Base-by-base conservation (phyloP, 805 yeast genomes). In the Barnettozyma sucrosica region DNA sequence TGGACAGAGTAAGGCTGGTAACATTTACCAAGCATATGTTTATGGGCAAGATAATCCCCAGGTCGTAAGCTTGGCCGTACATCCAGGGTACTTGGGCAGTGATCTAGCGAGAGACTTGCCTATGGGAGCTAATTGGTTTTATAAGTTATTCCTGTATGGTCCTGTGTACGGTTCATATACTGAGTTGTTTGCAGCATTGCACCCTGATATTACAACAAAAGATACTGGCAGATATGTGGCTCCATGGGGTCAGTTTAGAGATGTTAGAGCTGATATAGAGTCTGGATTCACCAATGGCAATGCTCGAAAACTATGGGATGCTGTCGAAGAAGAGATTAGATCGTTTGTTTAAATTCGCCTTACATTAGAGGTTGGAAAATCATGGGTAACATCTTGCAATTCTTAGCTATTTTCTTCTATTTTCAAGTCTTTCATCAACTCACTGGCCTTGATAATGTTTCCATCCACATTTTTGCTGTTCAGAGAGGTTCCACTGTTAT, bases 1-100 rank as follows among this genome's bases (percentile, higher is more conserved):
- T 53, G 71, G 68, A 4, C 75, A 72, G 55, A 66, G 74, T 24
- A 76, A 76, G 58, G 74, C 76, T 1, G 63, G 67, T 28, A 63
- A 64, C 44, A 53, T 67, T 24, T 62, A 66, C 40, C 70, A 68
- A 53, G 61, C 73, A 1, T 56, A 59, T 14, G 56, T 61, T 40
- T 73, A 74, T 71, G 52, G 66, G 1, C 48, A 50, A 38, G 37
- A 56, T 19, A 67, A 71, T 14, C 57, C 65, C 7, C 56, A 66
- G 3, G 55, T 70, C 6, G 59, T 69, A 36, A 57, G 66, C 19
- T 49, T 71, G 5, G 53, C 71, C 1, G 63, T 63, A 1, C 73
- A 72, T 51, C 79, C 79, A 1, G 79, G 79, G 1, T 45, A 55
- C 20, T 56, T 74, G 41, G 49, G 52, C 34, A 57, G 73, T 0